Evolutionary conservation across 2,329 filamentous ascomycete species (phyloP), one percentile per base, ranked within the genome.

Genomic region (Pseudogymnoascus sp.): DNA sequence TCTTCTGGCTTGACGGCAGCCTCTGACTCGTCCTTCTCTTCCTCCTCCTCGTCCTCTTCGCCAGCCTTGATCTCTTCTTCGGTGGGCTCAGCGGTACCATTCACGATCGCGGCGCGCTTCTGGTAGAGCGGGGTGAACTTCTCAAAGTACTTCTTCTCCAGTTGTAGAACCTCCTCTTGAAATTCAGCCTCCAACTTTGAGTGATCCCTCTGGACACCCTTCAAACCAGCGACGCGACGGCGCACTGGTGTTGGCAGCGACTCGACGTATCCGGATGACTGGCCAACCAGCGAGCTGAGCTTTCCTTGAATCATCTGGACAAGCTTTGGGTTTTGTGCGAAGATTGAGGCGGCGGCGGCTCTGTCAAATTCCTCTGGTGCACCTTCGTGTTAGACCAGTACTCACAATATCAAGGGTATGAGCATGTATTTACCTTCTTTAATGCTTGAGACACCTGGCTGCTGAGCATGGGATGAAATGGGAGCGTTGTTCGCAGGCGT

Each of bases 111-210:
- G 65, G 92, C 85, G 76, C 94, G 92, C 83, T 94, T 94, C 82
- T 97, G 81, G 79, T 99, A 99, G 58, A 99, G 85, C 64, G 94
- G 94, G 60, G 91, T 96, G 79, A 97, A 99, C 79, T 97, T 97
- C 78, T 90, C 90, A 71, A 97, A 97, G 79, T 96, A 99, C 80
- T 97, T 97, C 86, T 99, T 99, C 84, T 99, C 94, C 28, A 99
- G 85, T 77, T 97, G 88, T 63, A 99, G 84, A 65, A 99, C 92
- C 79, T 97, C 95, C 77, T 97, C 92, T 76, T 99, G 95, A 78
- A 99, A 97, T 78, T 97, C 88, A 60, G 92, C 90, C 82, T 99
- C 95, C 70, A 99, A 87, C 80, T 97, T 97, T 64, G 93, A 90
- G 80, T 99, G 94, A 71, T 97, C 92, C 79, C 97, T 97, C 79